Evolutionary conservation across 2,329 filamentous ascomycete species (phyloP).

Genomic region (Paracorniculantispora psalliotae): DNA sequence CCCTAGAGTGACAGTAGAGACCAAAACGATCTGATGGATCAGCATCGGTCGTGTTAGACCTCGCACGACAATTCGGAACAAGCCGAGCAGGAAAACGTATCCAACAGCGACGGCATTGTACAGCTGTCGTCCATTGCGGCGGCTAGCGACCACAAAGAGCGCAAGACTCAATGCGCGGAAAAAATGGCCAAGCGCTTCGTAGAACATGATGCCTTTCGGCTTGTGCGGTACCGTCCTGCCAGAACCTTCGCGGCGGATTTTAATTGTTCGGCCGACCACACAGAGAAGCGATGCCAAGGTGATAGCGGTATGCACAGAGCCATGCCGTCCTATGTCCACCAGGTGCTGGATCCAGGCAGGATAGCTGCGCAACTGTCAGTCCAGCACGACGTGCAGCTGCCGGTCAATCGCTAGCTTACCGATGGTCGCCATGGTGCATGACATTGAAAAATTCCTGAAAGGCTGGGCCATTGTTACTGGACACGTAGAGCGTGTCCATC

Average conservation of each 20-base stretch:
- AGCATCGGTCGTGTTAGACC: constrained; percentile 40
- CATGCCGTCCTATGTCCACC: not conserved
- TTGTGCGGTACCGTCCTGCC: constrained; percentile 7
- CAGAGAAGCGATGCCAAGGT: not conserved
- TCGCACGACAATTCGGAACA: constrained; percentile 37
- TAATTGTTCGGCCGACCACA: not conserved
- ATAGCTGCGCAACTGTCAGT: not conserved
- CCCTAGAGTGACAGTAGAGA: constrained; percentile 26
- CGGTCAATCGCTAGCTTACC: not conserved
- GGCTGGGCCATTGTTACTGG: not conserved
- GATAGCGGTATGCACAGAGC: not conserved
- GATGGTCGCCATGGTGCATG: not conserved
- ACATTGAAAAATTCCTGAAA: not conserved
- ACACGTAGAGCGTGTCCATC: not conserved
- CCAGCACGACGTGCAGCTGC: too few relatives aligned
- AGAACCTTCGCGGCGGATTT: not conserved
- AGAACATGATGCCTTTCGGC: not conserved
- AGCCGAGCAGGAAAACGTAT: constrained; percentile 41
- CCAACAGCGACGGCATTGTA: constrained; percentile 32
- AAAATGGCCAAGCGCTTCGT: constrained; percentile 1
- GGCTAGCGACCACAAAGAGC: not conserved
- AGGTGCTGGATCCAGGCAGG: constrained; percentile 1
- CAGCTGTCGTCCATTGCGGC: constrained; percentile 21
- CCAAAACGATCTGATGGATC: constrained; percentile 44
- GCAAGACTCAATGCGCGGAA: not conserved